Evolutionary conservation across 2,329 filamentous ascomycete species (phyloP), one percentile per base, ranked within the genome.

Genomic region (Neocatenulostroma microsporum): DNA sequence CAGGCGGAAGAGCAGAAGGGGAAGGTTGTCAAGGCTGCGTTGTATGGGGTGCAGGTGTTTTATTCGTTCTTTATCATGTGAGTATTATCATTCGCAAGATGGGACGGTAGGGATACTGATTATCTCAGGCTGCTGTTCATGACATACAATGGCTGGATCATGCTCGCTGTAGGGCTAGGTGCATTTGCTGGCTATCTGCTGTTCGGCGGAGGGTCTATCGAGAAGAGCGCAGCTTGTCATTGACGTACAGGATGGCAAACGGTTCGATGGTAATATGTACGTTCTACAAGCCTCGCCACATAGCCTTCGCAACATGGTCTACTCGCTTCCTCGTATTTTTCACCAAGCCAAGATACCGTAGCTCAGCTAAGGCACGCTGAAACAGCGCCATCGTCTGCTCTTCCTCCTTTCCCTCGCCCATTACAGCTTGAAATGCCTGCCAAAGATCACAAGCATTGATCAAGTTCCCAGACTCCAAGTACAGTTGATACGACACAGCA

Each of bases 21-120:
- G 34, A 87, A 84, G 62, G 58, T 93, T 44, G 67, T 85, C 61
- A 89, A 94, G 70, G 84, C 84, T 19, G 63, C 74, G 21, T 67
- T 98, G 38, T 98, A 98, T 68, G 89, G 81, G 14, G 63, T 91
- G 34, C 91, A 98, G 69, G 93, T 91, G 50, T 96, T 96, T 63
- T 98, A 98, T 63, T 93, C 88, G 30, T 96, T 98, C 57, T 96
- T 98, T 73, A 88, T 98, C 60, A 98, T 98, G 91, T 95, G 62
- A 79, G 89, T 80, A 2, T 37, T n/a, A n/a, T n/a, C n/a, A 5
- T 5, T 4, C 31, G 11, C 7, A 15, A 9, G 9, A 12, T 33
- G 29, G 37, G 18, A n/a, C n/a, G n/a, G n/a, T n/a, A n/a, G n/a
- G n/a, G n/a, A n/a, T 21, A 21, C 28, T 33, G 23, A 34, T n/a